These are phyloP conservation scores for Salicornia ramosissima DNA, from an alignment of 148 eudicot genomes.

Conservation along the genomic window DNA sequence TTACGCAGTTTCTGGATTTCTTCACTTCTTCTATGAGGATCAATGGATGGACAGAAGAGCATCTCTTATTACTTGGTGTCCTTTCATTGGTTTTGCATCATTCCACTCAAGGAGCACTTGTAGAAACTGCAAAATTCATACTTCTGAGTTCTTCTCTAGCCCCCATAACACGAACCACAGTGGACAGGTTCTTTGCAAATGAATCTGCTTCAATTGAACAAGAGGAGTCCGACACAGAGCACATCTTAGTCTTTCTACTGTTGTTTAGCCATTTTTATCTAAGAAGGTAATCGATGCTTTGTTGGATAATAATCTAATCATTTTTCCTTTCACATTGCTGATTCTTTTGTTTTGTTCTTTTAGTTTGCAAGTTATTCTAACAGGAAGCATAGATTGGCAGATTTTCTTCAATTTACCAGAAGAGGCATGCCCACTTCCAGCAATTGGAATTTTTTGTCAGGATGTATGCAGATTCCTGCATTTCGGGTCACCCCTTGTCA, in stretches of 20 bases:
- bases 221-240: conserved; percentile 52
- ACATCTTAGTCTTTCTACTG: conserved; percentile 50
- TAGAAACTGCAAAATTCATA: conserved; percentile 64
- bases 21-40: conserved; percentile 31
- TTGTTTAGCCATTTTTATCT: conserved; percentile 49
- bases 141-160: conserved; percentile 54
- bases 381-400: conserved; percentile 50
- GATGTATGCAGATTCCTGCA: conserved; percentile 75
- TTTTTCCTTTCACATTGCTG: conserved; percentile 18
- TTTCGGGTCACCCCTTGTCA: conserved; percentile 58
- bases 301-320: background rate
- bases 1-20: conserved; percentile 54
- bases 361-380: conserved; percentile 60
- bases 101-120: conserved; percentile 52
- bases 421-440: conserved; percentile 31
- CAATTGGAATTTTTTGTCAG: conserved; percentile 54
- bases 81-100: conserved; percentile 71
- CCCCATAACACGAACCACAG: conserved; percentile 37
- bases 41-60: conserved; percentile 58
- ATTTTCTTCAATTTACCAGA: conserved; percentile 35
- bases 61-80: conserved; percentile 49
- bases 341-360: conserved; percentile 18
- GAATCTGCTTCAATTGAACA: conserved; percentile 53
- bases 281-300: conserved; percentile 50
- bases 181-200: conserved; percentile 49